phyloP scores from a whole-genome alignment of 176 grass and related monocot species.

The Poa annua region DNA sequence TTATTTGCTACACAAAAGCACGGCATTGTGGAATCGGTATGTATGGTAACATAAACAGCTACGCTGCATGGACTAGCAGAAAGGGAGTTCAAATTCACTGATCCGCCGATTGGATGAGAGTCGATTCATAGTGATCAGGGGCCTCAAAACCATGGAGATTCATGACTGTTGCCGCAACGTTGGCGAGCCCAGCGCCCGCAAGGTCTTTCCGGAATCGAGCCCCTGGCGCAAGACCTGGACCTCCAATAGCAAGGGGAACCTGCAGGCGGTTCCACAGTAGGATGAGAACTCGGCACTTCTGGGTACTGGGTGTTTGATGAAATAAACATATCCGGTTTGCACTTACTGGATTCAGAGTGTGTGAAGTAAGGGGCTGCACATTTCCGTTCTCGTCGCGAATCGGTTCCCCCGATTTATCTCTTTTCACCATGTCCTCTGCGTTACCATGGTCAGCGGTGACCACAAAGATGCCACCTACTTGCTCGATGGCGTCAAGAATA shows the following conservation, averaged over 20 bases:
- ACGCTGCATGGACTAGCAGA: not conserved
- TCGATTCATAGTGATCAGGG: constrained; percentile 68
- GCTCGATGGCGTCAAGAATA: constrained; percentile 70
- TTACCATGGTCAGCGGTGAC: constrained; percentile 93
- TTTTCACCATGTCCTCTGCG: constrained; percentile 96
- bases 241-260: constrained; percentile 90
- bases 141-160: constrained; percentile 86
- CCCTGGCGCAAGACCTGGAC: constrained; percentile 65
- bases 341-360: constrained; percentile 86
- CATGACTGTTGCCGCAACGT: constrained; percentile 82
- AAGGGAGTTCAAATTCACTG: not conserved
- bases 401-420: constrained; percentile 77
- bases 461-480: constrained; percentile 82
- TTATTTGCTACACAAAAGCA: not conserved
- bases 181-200: constrained; percentile 63
- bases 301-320: not conserved
- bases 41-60: not conserved
- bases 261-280: constrained; percentile 30
- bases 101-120: constrained; percentile 50
- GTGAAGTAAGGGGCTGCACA: constrained; percentile 86
- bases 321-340: not conserved
- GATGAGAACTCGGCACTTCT: not conserved
- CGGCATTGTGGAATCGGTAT: not conserved
- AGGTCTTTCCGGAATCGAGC: constrained; percentile 65
- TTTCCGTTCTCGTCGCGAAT: constrained; percentile 57